Percentiles rank a stretch among this genome's conserved stretches.
phyloP scores from a whole-genome alignment of 2,329 filamentous ascomycete genomes.

The Aspergillus novoparasiticus region DNA sequence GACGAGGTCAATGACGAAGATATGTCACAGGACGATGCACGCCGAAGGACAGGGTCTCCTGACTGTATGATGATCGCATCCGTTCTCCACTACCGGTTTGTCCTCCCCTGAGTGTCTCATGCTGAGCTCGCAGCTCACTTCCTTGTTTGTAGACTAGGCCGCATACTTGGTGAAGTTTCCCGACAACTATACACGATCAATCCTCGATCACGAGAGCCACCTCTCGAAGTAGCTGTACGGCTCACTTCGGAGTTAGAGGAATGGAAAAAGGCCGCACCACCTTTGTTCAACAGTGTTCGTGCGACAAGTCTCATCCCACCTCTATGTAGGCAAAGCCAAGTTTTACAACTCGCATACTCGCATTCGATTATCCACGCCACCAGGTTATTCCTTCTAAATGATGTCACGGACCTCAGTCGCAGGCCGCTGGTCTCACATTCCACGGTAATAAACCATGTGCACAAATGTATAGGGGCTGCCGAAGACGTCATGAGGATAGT shows the following conservation, averaged over 20 bases:
- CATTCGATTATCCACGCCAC: slow-evolving; percentile 45
- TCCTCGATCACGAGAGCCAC: slow-evolving; percentile 30
- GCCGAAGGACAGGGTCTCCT: slow-evolving; percentile 34
- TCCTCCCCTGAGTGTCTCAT: not conserved
- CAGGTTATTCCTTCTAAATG: slow-evolving; percentile 39
- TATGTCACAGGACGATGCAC: slow-evolving; percentile 49
- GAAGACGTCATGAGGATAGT: slow-evolving; percentile 42
- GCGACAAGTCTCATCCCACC: slow-evolving; percentile 41
- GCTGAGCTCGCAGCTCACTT: not conserved
- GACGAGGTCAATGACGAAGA: slow-evolving; percentile 59
- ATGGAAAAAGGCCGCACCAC: slow-evolving; percentile 41
- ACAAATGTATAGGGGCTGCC: slow-evolving; percentile 49
- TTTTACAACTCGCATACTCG: slow-evolving; percentile 41
- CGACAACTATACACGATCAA: slow-evolving; percentile 46
- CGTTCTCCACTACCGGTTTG: slow-evolving; percentile 41
- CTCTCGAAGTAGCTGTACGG: slow-evolving; percentile 36
- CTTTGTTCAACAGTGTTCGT: slow-evolving; percentile 39
- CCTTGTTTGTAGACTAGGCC: slow-evolving; percentile 45
- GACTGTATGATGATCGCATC: slow-evolving; percentile 46
- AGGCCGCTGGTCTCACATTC: slow-evolving; percentile 32
- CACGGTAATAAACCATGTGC: slow-evolving; percentile 39
- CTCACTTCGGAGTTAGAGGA: slow-evolving; percentile 38
- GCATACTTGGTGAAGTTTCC: slow-evolving; percentile 53
- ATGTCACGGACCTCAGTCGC: slow-evolving; percentile 40
- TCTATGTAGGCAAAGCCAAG: slow-evolving; percentile 42